Evolutionary conservation across 805 yeast genomes (phyloP).

Genomic region (Ogataea ganodermae): DNA sequence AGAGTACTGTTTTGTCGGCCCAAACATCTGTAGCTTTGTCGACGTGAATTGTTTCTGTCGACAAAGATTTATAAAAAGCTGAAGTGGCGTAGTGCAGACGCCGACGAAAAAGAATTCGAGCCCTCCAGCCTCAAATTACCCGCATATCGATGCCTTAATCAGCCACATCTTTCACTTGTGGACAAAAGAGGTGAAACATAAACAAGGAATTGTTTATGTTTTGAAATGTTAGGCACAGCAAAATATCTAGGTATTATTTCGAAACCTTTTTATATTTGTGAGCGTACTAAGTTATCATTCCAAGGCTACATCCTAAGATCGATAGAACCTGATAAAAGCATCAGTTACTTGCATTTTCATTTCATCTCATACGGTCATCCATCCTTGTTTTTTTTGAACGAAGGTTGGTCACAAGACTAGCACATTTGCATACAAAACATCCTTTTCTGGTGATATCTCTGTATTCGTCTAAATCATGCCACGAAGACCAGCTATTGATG

Average conservation of each 20-base stretch:
- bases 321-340: neutral
- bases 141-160: neutral
- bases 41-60: neutral
- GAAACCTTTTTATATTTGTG: neutral
- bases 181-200: slow-evolving; percentile 10
- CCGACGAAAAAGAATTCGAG: neutral
- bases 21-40: neutral
- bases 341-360: neutral
- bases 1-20: neutral
- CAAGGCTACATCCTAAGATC: neutral
- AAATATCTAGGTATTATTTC: neutral
- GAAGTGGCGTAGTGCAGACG: slow-evolving; percentile 2
- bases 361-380: neutral
- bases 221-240: slow-evolving; percentile 5
- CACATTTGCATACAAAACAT: neutral
- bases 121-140: slow-evolving; percentile 2
- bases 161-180: neutral
- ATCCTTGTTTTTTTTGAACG: neutral
- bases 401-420: slow-evolving; percentile 1
- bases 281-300: slow-evolving; percentile 1
- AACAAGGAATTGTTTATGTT: slow-evolving; percentile 9
- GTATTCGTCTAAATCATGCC: slow-evolving; percentile 22
- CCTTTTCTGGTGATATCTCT: neutral
- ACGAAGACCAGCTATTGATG: slow-evolving; percentile 30
- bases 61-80: neutral